Conservation (phyloP, 23 red algal species). For the Gracilariopsis chorda region DNA sequence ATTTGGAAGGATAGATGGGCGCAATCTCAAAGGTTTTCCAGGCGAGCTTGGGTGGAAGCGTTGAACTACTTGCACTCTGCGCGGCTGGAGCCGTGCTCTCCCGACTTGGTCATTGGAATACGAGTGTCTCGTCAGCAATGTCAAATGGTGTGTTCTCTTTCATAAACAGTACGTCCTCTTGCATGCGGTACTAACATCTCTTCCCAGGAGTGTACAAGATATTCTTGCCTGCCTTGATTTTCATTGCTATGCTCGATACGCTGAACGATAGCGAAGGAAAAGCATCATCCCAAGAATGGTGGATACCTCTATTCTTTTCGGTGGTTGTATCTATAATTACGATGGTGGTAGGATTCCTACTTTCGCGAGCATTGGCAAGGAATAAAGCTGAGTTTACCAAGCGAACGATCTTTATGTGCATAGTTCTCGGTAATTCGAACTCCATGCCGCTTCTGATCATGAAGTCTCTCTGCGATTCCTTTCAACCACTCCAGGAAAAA, state of each 20-base stretch:
- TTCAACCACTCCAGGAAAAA: not conserved
- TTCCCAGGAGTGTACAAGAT: constrained; percentile 18
- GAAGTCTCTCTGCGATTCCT: constrained; percentile 1
- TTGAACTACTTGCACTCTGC: constrained; percentile 6
- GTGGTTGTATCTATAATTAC: not conserved
- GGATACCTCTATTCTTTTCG: not conserved
- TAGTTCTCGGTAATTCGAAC: constrained; percentile 12
- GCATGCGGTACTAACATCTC: no score
- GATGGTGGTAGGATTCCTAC: not conserved
- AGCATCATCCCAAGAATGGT: not conserved
- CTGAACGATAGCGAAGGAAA: not conserved
- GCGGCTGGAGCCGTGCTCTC: not conserved
- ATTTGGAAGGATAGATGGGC: no score
- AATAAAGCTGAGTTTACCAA: constrained; percentile 23
- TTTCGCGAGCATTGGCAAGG: not conserved
- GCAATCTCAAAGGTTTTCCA: constrained; percentile 1
- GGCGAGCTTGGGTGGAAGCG: constrained; percentile 28
- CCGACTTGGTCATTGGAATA: constrained; percentile 14
- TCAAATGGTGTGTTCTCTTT: constrained; percentile 11
- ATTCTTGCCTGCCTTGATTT: constrained; percentile 5
- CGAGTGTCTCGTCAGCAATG: not conserved
- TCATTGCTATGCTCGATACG: constrained; percentile 16
- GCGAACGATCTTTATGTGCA: constrained; percentile 21
- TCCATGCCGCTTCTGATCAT: constrained; percentile 10
- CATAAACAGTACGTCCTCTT: no score